Percentiles rank a stretch among this genome's conserved stretches.
phyloP scores from a whole-genome alignment of 371 early-diverging fungal genomes.

The Cokeromyces recurvatus region DNA sequence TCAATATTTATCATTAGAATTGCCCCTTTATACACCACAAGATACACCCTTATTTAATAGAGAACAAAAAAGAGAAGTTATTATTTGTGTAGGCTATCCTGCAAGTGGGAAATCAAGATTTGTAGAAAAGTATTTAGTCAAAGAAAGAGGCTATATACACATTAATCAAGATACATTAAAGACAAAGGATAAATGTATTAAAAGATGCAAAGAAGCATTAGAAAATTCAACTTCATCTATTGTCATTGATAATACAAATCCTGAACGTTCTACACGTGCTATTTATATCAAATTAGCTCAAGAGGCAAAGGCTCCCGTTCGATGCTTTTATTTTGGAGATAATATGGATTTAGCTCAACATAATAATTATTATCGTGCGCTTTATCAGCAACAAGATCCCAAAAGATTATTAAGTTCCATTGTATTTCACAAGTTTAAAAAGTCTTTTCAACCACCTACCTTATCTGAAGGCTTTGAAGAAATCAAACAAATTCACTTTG shows the following conservation, averaged over 20 bases:
- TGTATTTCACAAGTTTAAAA: slow-evolving; percentile 51
- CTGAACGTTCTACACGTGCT: slow-evolving; percentile 55
- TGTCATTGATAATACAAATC: slow-evolving; percentile 85
- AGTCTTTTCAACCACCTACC: slow-evolving; percentile 48
- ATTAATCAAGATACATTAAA: slow-evolving; percentile 82
- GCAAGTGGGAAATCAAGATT: slow-evolving; percentile 87
- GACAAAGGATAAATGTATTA: slow-evolving; percentile 68
- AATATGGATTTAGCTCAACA: slow-evolving; percentile 66
- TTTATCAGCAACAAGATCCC: slow-evolving; percentile 10
- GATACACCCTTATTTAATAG: background rate
- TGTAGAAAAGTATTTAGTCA: slow-evolving; percentile 51
- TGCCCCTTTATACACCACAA: slow-evolving; percentile 5
- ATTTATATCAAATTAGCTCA: slow-evolving; percentile 65
- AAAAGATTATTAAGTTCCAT: slow-evolving; percentile 47
- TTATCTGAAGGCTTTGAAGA: slow-evolving; percentile 62
- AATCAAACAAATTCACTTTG: slow-evolving; percentile 60
- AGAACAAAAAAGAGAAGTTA: slow-evolving; percentile 38
- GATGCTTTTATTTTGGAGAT: slow-evolving; percentile 67
- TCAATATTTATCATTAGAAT: slow-evolving; percentile 17
- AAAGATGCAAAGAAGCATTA: slow-evolving; percentile 49
- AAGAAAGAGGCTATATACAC: slow-evolving; percentile 64
- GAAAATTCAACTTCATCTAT: slow-evolving; percentile 42
- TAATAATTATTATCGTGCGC: slow-evolving; percentile 69
- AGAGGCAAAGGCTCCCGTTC: slow-evolving; percentile 46
- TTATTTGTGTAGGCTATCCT: slow-evolving; percentile 81